These are phyloP conservation scores for Leucaena leucocephala DNA, from an alignment of 306 rosid species.

Conservation along the genomic window DNA sequence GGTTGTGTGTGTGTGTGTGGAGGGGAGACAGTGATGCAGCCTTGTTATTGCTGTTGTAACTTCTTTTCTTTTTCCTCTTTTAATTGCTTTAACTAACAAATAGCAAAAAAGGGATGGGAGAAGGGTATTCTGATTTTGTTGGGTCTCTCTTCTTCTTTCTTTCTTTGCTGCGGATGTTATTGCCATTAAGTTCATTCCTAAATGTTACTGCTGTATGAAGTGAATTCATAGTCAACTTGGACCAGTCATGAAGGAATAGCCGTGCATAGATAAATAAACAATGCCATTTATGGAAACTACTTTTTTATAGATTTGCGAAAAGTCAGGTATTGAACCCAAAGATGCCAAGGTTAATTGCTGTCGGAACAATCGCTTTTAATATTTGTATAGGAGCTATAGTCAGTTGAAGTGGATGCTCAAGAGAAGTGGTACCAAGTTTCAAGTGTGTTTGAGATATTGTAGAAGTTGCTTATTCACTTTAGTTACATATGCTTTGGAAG, in stretches of 20 bases:
- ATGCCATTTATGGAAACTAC: neutral
- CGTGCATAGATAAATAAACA: neutral
- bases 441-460: neutral
- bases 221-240: neutral
- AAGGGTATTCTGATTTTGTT: neutral
- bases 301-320: neutral
- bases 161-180: neutral
- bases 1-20: too few relatives aligned
- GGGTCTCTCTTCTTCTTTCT: neutral
- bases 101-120: constrained; percentile 1
- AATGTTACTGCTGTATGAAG: neutral
- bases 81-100: neutral
- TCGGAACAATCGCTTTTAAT: neutral
- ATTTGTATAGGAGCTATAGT: neutral
- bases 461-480: neutral
- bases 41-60: too few relatives aligned
- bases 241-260: neutral
- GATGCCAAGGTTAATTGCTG: neutral
- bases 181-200: neutral
- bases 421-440: constrained; percentile 8
- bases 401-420: neutral
- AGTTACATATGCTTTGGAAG: neutral
- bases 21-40: too few relatives aligned
- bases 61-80: too few relatives aligned
- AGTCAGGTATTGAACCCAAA: too few relatives aligned